Evolutionary conservation across 306 rosid genomes (phyloP).

Genomic region (Ormosia semicastrata): DNA sequence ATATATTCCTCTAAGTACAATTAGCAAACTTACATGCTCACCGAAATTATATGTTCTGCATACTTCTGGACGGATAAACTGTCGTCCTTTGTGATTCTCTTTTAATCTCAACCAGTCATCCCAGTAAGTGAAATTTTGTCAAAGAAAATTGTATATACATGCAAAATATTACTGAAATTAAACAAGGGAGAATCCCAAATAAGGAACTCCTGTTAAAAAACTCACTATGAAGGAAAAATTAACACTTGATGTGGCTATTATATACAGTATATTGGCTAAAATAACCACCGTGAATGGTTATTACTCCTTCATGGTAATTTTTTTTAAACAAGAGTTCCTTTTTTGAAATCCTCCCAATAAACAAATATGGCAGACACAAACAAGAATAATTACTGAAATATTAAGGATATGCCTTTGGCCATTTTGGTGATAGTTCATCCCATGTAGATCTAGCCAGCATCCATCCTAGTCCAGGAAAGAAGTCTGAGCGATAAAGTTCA

Average conservation of each 20-base stretch:
- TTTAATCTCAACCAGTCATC: slow-evolving; percentile 95
- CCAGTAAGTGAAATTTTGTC: slow-evolving; percentile 87
- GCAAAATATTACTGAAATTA: slow-evolving; percentile 25
- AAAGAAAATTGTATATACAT: slow-evolving; percentile 54
- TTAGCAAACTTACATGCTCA: slow-evolving; percentile 68
- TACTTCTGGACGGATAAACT: slow-evolving; percentile 93
- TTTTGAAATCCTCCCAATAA: slow-evolving; percentile 2
- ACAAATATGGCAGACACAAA: slow-evolving; percentile 17
- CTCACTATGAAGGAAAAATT: background rate
- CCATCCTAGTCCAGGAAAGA: slow-evolving; percentile 98
- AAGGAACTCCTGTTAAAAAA: background rate
- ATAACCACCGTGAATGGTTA: background rate
- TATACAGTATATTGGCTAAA: background rate
- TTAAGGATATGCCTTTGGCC: slow-evolving; percentile 99
- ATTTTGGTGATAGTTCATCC: slow-evolving; percentile 99
- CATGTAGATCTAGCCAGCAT: slow-evolving; percentile 82
- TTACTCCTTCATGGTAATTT: background rate
- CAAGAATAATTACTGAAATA: slow-evolving; percentile 27
- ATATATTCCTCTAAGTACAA: background rate
- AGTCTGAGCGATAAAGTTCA: slow-evolving; percentile 85
- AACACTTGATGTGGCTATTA: background rate
- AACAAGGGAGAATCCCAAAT: background rate
- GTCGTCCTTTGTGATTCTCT: slow-evolving; percentile 86
- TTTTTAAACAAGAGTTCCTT: background rate
- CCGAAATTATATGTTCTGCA: slow-evolving; percentile 98